A percentile compares a stretch with the other conserved stretches of the same genome.
Evolutionary conservation across 331 rosid species (phyloP).

Genomic region (Prunus yedoensis): DNA sequence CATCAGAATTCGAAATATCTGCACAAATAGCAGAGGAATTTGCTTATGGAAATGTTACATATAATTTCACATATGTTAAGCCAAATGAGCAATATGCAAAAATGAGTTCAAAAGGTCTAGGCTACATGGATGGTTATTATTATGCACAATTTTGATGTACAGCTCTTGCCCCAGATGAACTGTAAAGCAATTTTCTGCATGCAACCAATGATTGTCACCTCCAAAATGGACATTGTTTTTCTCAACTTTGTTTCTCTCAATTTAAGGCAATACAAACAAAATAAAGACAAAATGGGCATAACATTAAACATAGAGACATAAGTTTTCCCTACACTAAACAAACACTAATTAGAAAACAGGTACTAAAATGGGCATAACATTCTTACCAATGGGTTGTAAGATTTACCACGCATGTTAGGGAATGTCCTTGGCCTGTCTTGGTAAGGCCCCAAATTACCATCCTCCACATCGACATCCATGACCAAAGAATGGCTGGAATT

Average conservation of each 20-base stretch:
- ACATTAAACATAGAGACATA: neutral
- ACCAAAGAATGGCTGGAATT: conserved; percentile 59
- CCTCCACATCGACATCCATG: conserved; percentile 78
- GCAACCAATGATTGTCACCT: neutral
- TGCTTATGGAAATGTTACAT: neutral
- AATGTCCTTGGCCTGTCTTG: conserved; percentile 80
- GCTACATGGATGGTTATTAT: neutral
- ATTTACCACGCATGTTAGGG: conserved; percentile 90
- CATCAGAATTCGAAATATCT: conserved; percentile 78
- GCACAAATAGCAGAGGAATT: conserved; percentile 29
- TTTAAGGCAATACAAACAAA: neutral
- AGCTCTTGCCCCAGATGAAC: neutral
- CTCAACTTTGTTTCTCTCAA: neutral
- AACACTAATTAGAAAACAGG: neutral
- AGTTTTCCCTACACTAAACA: neutral
- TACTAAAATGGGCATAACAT: conserved; percentile 12
- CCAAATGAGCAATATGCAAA: neutral
- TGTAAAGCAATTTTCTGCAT: neutral
- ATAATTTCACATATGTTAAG: neutral
- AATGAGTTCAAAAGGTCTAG: neutral
- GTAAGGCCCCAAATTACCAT: conserved; percentile 63
- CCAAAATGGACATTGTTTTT: neutral
- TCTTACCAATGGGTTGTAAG: conserved; percentile 79
- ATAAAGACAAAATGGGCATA: neutral
- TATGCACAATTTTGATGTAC: neutral